Evolutionary conservation across 257 asterid species (phyloP).

Genomic region (Solanum sejunctum): DNA sequence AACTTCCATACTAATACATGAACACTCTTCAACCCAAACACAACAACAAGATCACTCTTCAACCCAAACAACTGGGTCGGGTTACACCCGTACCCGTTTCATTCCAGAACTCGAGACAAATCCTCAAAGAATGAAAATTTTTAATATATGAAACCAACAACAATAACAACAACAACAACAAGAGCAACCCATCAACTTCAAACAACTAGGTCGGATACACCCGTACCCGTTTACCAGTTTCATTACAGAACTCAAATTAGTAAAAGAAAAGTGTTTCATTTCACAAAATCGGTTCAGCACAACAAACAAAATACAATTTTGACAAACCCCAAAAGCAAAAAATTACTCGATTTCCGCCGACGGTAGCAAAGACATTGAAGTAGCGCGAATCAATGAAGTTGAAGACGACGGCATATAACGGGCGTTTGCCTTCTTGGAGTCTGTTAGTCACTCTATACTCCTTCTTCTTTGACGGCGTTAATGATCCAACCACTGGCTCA

Average conservation of each 20-base stretch:
- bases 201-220: background rate
- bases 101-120: background rate
- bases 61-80: background rate
- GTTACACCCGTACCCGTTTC: background rate
- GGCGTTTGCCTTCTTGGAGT: slow-evolving; percentile 95
- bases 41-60: background rate
- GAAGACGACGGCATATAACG: slow-evolving; percentile 84
- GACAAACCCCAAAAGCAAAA: background rate
- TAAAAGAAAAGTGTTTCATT: background rate
- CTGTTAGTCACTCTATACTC: slow-evolving; percentile 82
- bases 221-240: background rate
- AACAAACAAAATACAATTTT: background rate
- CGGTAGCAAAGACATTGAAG: slow-evolving; percentile 89
- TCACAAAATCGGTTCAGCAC: background rate
- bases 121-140: background rate
- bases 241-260: background rate
- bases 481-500: slow-evolving; percentile 78
- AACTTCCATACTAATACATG: background rate
- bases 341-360: slow-evolving; percentile 80
- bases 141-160: background rate
- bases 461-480: slow-evolving; percentile 59
- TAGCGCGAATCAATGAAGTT: slow-evolving; percentile 81
- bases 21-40: background rate
- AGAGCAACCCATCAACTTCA: background rate
- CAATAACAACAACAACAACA: background rate